Evolutionary conservation across 441 rosid species (phyloP).

Genomic region (Erysimum cheiri): DNA sequence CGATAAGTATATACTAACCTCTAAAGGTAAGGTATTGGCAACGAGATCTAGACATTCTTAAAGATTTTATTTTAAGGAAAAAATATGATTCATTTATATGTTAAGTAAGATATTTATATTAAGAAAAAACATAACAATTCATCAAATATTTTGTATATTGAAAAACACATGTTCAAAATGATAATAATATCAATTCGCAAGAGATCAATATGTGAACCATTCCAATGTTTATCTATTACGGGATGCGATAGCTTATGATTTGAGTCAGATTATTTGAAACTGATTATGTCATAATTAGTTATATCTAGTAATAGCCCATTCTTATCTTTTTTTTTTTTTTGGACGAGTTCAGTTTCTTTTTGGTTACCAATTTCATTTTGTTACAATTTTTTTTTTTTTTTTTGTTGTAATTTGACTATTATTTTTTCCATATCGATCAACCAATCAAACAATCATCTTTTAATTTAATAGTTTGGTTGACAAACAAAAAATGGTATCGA

Average conservation of each 20-base stretch:
- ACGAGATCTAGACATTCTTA: conserved; percentile 18
- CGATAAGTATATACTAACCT: conserved; percentile 42
- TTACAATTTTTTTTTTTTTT: too few species aligned
- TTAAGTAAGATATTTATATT: neutral
- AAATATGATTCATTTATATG: too few species aligned
- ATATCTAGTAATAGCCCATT: too few species aligned
- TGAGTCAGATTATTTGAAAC: too few species aligned
- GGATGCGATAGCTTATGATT: neutral
- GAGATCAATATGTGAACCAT: neutral
- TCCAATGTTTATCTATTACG: neutral
- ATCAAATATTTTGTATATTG: neutral
- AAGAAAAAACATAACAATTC: neutral
- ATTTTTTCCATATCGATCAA: neutral
- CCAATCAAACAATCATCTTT: neutral
- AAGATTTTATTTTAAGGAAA: too few species aligned
- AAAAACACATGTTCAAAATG: neutral
- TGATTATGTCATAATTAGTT: too few species aligned
- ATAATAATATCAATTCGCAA: neutral
- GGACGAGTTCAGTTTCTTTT: too few species aligned
- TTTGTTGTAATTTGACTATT: too few species aligned
- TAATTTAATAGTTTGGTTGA: neutral
- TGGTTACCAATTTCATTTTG: too few species aligned
- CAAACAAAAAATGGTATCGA: neutral
- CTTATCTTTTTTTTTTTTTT: too few species aligned
- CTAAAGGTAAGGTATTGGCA: conserved; percentile 34